Evolutionary conservation across 2,329 filamentous ascomycete genomes (phyloP).

Genomic region (Lasiodiplodia gonubiensis): DNA sequence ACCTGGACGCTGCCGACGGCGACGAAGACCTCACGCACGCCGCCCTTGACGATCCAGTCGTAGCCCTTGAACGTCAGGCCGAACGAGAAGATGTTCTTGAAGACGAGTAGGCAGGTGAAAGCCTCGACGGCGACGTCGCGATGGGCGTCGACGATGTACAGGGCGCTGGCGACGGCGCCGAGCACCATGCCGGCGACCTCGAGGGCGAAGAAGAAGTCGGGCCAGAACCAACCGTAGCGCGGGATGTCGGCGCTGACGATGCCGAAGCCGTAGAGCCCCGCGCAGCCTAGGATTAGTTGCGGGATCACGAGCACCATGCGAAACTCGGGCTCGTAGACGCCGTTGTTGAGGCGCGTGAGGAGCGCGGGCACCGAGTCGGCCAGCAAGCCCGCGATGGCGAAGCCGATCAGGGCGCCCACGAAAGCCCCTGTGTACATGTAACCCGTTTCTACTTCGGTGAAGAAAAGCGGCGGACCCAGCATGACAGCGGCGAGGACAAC

Average conservation of each 20-base stretch:
- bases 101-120: constrained; percentile 87
- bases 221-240: constrained; percentile 73
- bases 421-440: constrained; percentile 88
- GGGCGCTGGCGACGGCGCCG: constrained; percentile 80
- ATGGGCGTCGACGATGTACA: constrained; percentile 94
- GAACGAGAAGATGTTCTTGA: constrained; percentile 95
- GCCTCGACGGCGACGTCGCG: constrained; percentile 86
- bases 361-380: constrained; percentile 73
- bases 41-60: constrained; percentile 72
- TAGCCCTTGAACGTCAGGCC: constrained; percentile 83
- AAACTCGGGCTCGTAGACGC: constrained; percentile 63
- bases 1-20: constrained; percentile 78
- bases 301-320: constrained; percentile 81
- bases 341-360: constrained; percentile 76
- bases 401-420: constrained; percentile 79
- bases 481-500: constrained; percentile 83
- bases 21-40: constrained; percentile 71
- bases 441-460: constrained; percentile 80
- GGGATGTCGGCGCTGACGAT: constrained; percentile 67
- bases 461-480: constrained; percentile 79
- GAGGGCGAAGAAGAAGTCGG: constrained; percentile 81
- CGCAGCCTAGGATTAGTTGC: constrained; percentile 76
- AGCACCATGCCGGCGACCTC: constrained; percentile 91
- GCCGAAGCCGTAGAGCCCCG: constrained; percentile 85
- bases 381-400: constrained; percentile 73